Base-by-base conservation (phyloP, 805 yeast genomes). In the Maudiozyma bulderi region DNA sequence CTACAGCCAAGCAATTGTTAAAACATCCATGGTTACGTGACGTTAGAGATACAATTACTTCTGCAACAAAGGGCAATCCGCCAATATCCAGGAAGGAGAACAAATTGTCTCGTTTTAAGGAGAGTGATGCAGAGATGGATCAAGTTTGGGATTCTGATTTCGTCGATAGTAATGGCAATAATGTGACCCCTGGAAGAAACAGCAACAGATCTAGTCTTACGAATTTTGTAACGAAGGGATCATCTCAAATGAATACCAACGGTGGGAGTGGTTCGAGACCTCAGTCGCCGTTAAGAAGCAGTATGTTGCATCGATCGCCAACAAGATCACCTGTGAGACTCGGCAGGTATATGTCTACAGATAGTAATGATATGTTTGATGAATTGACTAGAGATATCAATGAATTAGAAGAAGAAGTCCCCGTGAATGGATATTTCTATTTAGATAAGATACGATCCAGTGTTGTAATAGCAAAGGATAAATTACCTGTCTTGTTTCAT, bases 1-100 rank as follows among this genome's bases (percentile, higher is more conserved):
- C 91, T 0, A 73, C 75, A 13, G 87, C 95, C 0, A 68, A 69
- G 29, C 73, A 69, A 28, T 70, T 91, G 28, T 64, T 87, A 46
- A 77, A 73, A 50, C 95, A 86, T 60, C 74, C 73, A 47, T 91
- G 69, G 69, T 33, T 61, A 37, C 29, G 48, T 6, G 45, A 47
- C 30, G 48, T 48, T 7, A 38, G 43, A n/a, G 54, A 55, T 7
- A 5, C 30, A 9, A n/a, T n/a, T 34, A 34, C 37, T 34, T 11
- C n/a, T n/a, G n/a, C 37, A 34, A 34, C 37, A 10, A 20, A 20
- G 26, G 26, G 26, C 26, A 20, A 20, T 20, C 26, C 15, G 8
- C 38, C 38, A 13, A 35, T 40, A 13, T 34, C 37, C 9, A 37
- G 45, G 10, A 32, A 37, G 20, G 49, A 52, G 14, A 51, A 56